phyloP scores from a whole-genome alignment of 1,284 basidiomycete genomes.

The Marasmius tenuissimus region DNA sequence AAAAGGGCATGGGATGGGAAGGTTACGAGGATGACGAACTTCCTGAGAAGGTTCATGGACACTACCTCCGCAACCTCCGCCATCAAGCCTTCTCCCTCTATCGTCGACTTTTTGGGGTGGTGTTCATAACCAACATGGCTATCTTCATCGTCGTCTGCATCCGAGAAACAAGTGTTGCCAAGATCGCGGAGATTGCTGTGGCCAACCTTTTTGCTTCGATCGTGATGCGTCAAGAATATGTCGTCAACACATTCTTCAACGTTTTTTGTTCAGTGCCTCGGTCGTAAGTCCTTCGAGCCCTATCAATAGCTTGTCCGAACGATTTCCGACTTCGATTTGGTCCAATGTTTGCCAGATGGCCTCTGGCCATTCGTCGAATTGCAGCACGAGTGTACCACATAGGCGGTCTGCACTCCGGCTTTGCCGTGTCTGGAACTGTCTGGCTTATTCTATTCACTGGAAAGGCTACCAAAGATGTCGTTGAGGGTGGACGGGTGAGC shows the following conservation, averaged over 20 bases:
- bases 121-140: conserved; percentile 42
- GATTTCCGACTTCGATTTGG: conserved; percentile 4
- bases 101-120: conserved; percentile 41
- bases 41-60: conserved; percentile 41
- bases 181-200: conserved; percentile 35
- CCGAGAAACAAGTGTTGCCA: conserved; percentile 30
- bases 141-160: conserved; percentile 37
- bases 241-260: conserved; percentile 42
- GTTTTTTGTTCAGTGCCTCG: conserved; percentile 35
- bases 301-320: not conserved
- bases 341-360: conserved; percentile 25
- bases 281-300: conserved; percentile 25
- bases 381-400: conserved; percentile 42
- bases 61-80: conserved; percentile 38
- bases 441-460: conserved; percentile 42
- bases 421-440: conserved; percentile 38
- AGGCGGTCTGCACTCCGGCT: conserved; percentile 43
- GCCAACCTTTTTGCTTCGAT: conserved; percentile 41
- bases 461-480: conserved; percentile 38
- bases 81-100: conserved; percentile 44
- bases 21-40: conserved; percentile 38
- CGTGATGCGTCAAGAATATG: conserved; percentile 46
- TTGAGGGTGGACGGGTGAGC: conserved; percentile 30
- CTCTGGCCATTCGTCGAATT: conserved; percentile 36
- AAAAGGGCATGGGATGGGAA: not conserved